Evolutionary conservation across 768 basidiomycete species (phyloP), one percentile per base, ranked within the genome.

Genomic region (Tricholoma bakamatsutake): DNA sequence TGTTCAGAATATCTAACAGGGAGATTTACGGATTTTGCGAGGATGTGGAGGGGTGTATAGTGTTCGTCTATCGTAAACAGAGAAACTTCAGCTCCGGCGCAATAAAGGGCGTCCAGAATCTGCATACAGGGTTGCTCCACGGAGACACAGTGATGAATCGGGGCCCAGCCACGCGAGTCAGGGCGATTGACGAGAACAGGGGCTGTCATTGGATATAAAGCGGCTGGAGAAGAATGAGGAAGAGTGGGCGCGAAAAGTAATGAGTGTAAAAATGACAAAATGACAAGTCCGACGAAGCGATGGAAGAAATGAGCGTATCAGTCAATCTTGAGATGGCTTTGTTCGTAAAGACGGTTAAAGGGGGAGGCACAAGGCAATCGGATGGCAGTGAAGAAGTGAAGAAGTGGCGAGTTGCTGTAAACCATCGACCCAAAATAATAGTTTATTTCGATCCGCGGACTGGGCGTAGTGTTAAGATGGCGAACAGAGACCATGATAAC

Each of bases 61-160:
- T 86, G 80, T 64, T 85, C 80, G 55, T 76, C 64, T 15, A 73
- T 69, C 2, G 87, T 89, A 68, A 88, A 89, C 28, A 90, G 72
- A 47, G 85, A 77, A 58, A 86, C 70, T 61, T 91, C 88, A 18
- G 87, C 87, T 46, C 89, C 89, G 33, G 88, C 88, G 56, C 80
- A 83, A 62, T 88, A 90, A 37, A 91, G 73, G 24, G 82, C 78
- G 59, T 91, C 87, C 56, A 90, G 73, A 53, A 85, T 73, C 53
- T 83, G 77, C 40, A 80, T 70, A 11, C 81, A 85, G 3, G 85
- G 88, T 21, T 71, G 68, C 52, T 72, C 69, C 50, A 74, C 73
- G 56, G 81, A 77, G n/a, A n/a, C n/a, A n/a, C n/a, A n/a, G 54
- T 90, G 76, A 61, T 91, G 89, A 50, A 90, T 77, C 53, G 83